Conservation (phyloP, 305 asterid genomes). For the Rubia tinctorum region DNA sequence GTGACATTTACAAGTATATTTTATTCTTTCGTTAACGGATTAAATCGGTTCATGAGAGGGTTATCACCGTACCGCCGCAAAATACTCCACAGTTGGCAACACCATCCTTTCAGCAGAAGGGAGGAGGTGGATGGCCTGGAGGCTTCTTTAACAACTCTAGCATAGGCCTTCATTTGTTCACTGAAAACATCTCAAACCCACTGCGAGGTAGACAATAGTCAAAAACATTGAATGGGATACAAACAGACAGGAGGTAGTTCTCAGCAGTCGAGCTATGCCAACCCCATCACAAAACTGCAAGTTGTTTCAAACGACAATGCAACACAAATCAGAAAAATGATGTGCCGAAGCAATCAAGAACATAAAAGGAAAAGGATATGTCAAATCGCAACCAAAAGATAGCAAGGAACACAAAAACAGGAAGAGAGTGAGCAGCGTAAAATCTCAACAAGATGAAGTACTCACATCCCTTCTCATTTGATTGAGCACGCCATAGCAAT, state of each 20-base stretch:
- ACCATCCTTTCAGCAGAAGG: too few relatives aligned
- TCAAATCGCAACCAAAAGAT: not conserved
- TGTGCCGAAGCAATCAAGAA: not conserved
- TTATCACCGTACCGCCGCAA: too few relatives aligned
- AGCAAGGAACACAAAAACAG: not conserved
- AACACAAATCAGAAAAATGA: slow-evolving; percentile 8
- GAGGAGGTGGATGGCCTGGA: too few relatives aligned
- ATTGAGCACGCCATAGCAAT: slow-evolving; percentile 99
- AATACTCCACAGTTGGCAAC: too few relatives aligned
- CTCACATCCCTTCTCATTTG: slow-evolving; percentile 99
- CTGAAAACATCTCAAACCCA: slow-evolving; percentile 91
- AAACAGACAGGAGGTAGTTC: not conserved
- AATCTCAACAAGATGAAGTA: slow-evolving; percentile 14
- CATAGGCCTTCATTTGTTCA: slow-evolving; percentile 67
- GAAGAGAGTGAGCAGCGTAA: not conserved
- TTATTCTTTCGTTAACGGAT: too few relatives aligned
- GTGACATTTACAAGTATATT: too few relatives aligned
- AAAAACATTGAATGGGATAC: not conserved
- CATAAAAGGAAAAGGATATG: not conserved
- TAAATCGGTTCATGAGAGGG: too few relatives aligned
- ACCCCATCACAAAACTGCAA: slow-evolving; percentile 97
- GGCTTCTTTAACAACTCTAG: slow-evolving; percentile 59
- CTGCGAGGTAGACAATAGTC: slow-evolving; percentile 36
- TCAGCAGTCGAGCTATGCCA: slow-evolving; percentile 80
- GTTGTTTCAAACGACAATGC: not conserved